A percentile compares a stretch with the other conserved stretches of the same genome.
Conservation (phyloP, 1,284 basidiomycete species). For the Ustilago trichophora region DNA sequence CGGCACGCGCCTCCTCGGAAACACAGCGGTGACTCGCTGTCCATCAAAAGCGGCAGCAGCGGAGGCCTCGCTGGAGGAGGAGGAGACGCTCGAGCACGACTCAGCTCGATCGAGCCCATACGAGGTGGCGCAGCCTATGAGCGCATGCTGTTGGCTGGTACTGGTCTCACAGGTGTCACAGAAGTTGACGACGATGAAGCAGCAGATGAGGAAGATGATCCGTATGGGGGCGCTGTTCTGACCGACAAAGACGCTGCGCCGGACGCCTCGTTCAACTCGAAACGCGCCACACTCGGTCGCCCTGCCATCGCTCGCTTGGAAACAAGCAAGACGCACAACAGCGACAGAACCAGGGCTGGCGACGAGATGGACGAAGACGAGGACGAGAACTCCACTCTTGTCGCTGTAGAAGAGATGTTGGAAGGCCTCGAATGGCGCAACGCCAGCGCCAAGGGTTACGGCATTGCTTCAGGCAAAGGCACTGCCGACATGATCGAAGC, state of each 20-base stretch:
- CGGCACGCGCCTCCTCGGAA: constrained; percentile 15
- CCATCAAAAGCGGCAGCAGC: constrained; percentile 17
- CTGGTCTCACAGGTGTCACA: constrained; percentile 48
- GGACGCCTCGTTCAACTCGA: constrained; percentile 19
- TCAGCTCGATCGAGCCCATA: constrained; percentile 58
- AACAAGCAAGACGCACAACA: constrained; percentile 9
- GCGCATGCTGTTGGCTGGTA: constrained; percentile 59
- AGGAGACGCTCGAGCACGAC: constrained; percentile 53
- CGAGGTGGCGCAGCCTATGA: constrained; percentile 59
- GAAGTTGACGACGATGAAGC: constrained; percentile 53
- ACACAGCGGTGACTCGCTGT: constrained; percentile 29
- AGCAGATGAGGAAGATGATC: constrained; percentile 44
- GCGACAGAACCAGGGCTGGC: not conserved
- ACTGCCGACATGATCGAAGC: constrained; percentile 66
- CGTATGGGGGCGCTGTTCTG: constrained; percentile 49
- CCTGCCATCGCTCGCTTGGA: constrained; percentile 33
- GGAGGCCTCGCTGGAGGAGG: constrained; percentile 32
- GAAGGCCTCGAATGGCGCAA: constrained; percentile 91
- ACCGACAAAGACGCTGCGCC: constrained; percentile 25
- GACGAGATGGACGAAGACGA: constrained; percentile 14
- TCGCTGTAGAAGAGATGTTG: constrained; percentile 88
- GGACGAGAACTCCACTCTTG: constrained; percentile 58
- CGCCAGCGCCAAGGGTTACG: constrained; percentile 21
- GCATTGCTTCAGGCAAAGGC: constrained; percentile 36
- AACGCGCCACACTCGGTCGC: constrained; percentile 33